Conservation (phyloP, 1,284 basidiomycete species). For the Moesziomyces sp. region DNA sequence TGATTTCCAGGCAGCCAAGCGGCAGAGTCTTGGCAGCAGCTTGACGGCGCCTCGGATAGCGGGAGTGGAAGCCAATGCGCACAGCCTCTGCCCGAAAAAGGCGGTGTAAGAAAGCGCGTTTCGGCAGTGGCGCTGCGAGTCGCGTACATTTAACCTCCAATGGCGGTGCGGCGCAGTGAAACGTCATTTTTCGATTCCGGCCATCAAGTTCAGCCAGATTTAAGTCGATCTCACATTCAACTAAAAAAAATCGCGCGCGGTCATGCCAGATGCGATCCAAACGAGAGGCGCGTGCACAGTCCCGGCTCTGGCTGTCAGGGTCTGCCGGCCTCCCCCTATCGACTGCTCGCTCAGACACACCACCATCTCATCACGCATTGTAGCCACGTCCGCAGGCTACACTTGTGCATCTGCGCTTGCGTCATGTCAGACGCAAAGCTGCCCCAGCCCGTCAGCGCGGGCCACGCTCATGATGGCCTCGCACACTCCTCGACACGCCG, state of each 20-base stretch:
- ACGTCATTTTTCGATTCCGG: no score
- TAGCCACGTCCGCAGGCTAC: no score
- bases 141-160: background rate
- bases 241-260: no score
- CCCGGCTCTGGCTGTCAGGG: background rate
- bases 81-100: background rate
- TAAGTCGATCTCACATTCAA: background rate
- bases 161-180: background rate
- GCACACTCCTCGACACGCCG: background rate
- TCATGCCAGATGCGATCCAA: no score
- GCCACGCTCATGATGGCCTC: background rate
- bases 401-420: background rate
- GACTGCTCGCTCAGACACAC: background rate
- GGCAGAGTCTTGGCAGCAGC: no score
- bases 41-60: background rate
- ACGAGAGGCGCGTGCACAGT: background rate
- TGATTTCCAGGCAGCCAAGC: no score
- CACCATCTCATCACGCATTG: background rate
- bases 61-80: background rate
- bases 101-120: background rate
- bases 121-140: background rate
- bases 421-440: conserved; percentile 16
- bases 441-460: conserved; percentile 9
- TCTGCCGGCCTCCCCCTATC: background rate
- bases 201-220: no score